Conservation (phyloP, 306 rosid species). For the Prunus davidiana region DNA sequence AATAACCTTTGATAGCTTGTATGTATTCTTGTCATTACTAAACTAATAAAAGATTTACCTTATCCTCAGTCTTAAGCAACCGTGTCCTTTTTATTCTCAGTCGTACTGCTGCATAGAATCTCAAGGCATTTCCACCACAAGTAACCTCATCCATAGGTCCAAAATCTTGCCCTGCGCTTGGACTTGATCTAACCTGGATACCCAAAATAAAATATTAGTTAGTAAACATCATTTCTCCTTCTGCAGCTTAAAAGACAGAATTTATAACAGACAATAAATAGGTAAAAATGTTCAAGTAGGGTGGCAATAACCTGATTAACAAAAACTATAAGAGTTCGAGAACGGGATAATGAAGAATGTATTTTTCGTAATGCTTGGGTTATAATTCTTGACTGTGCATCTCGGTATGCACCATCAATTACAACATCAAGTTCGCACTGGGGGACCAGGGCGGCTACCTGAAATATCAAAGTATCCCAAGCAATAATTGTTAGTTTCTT, state of each 20-base stretch:
- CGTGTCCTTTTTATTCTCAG: constrained; percentile 62
- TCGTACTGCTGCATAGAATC: constrained; percentile 78
- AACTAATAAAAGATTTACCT: constrained; percentile 39
- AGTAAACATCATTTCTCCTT: constrained; percentile 12
- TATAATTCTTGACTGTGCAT: constrained; percentile 58
- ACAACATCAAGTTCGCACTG: constrained; percentile 61
- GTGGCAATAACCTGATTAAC: constrained; percentile 62
- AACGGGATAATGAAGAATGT: constrained; percentile 54
- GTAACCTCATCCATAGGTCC: constrained; percentile 66
- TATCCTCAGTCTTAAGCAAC: constrained; percentile 50
- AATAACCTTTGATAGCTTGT: neutral
- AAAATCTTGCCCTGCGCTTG: constrained; percentile 35
- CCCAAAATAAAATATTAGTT: constrained; percentile 9
- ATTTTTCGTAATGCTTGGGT: constrained; percentile 75
- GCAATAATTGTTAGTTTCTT: neutral
- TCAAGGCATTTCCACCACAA: constrained; percentile 89
- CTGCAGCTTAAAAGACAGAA: neutral
- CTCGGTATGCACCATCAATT: constrained; percentile 36
- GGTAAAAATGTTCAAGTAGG: constrained; percentile 7
- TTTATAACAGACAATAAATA: neutral
- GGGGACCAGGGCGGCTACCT: constrained; percentile 96
- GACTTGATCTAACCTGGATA: constrained; percentile 57
- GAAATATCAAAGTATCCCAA: constrained; percentile 9
- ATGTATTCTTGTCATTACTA: neutral
- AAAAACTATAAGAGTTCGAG: constrained; percentile 63